Evolutionary conservation across 495 filamentous ascomycete genomes (phyloP), one percentile per base, ranked within the genome.

Genomic region (Aspergillus incahuasiensis): DNA sequence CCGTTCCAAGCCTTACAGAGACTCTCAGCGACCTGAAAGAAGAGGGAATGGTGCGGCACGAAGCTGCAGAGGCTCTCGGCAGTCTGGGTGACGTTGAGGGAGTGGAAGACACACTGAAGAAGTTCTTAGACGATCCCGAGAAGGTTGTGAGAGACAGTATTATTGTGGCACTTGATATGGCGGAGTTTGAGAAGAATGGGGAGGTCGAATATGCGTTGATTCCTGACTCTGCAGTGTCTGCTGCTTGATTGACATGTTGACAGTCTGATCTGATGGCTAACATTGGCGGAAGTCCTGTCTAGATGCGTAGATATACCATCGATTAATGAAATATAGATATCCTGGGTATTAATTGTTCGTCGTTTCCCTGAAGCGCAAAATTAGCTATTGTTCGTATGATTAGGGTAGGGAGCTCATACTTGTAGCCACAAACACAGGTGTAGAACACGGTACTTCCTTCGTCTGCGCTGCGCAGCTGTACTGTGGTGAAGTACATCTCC

Each of bases 121-220:
- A 78, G 58, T 97, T 96, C 73, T 72, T 96, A 47, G 78, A 95
- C 61, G 95, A 97, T 69, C 82, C 87, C 39, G 94, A 97, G 71
- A 82, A 89, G 62, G 91, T 99, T 3, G 94, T 99, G 34, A 82
- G 91, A 48, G 94, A 99, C 63, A 97, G 92, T 66, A 85, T 96
- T 28, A 81, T 96, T 60, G 94, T 99, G 47, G 94, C 94, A 18
- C 73, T 99, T 52, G 94, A 99, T 68, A 99, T 99, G 95, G 94
- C 91, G 2, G 91, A 95, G 68, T 96, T 87, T 66, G 94, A 99
- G 79, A 91, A 88, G 79, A 90, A 82, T 64, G 88, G 88, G 16
- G 82, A 95, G 71, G 72, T 83, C 16, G 90, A 99, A 64, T 99
- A 99, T 77, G 95, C 92, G 21, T 74, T 95, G 62, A 81, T 97